Conservation (phyloP, 2,329 filamentous ascomycete genomes). For the Neofusicoccum kwambonambiense region DNA sequence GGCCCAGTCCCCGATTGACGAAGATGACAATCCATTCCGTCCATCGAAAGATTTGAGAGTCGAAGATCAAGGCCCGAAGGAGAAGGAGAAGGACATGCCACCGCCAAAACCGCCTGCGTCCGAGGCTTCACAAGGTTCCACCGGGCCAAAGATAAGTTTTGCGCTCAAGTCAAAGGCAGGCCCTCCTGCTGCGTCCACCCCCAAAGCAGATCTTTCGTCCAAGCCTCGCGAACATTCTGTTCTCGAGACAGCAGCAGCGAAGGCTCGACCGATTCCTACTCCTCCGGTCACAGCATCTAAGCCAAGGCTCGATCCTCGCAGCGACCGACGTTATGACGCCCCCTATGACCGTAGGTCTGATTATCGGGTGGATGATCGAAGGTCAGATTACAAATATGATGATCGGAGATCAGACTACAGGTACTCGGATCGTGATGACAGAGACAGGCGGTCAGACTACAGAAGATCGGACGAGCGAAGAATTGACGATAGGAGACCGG, state of each 20-base stretch:
- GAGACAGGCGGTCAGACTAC: conserved; percentile 19
- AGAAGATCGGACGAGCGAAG: conserved; percentile 33
- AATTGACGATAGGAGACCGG: conserved; percentile 25
- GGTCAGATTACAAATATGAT: conserved; percentile 29
- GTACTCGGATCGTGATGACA: conserved; percentile 21
- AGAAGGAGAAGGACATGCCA: conserved; percentile 53
- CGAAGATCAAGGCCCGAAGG: conserved; percentile 60
- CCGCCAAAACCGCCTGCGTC: conserved; percentile 56
- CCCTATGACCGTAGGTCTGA: conserved; percentile 30
- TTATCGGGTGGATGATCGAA: conserved; percentile 32
- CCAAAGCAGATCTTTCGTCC: conserved; percentile 49
- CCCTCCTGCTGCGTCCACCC: conserved; percentile 53
- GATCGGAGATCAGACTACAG: conserved; percentile 19
- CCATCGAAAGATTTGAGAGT: conserved; percentile 64
- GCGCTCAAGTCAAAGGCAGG: conserved; percentile 76
- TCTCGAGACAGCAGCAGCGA: conserved; percentile 39
- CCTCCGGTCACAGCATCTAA: neutral
- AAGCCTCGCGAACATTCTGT: conserved; percentile 34
- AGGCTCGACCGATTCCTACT: conserved; percentile 28
- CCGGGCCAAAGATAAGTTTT: conserved; percentile 80
- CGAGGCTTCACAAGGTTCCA: conserved; percentile 53
- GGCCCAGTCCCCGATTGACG: conserved; percentile 43
- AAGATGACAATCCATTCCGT: conserved; percentile 61
- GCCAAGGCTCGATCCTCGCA: conserved; percentile 9
- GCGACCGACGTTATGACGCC: conserved; percentile 14